Conservation (phyloP, 1,284 basidiomycete species). For the Gomphus sp. region DNA sequence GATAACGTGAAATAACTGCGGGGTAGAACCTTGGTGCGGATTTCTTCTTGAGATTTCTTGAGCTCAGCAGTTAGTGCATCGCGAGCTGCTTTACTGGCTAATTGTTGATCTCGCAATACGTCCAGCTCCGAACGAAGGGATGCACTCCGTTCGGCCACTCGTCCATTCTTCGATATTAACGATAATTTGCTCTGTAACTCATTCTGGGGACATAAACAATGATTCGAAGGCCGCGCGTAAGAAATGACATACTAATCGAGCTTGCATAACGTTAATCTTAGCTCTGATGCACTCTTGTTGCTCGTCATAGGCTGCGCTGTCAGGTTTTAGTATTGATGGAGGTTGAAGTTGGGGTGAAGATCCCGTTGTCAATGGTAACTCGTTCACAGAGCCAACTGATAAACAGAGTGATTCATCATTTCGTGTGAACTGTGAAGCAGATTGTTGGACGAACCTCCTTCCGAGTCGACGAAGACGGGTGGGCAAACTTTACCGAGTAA, state of each 20-base stretch:
- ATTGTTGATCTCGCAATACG: not conserved
- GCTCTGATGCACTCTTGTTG: constrained; percentile 3
- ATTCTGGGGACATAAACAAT: not conserved
- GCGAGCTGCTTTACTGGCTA: not conserved
- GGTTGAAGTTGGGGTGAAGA: not conserved
- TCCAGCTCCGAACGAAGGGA: constrained; percentile 1
- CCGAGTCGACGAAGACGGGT: constrained; percentile 1
- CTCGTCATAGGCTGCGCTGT: not conserved
- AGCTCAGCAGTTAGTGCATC: not conserved
- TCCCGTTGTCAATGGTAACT: not conserved
- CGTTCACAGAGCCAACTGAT: not conserved
- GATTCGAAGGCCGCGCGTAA: not conserved
- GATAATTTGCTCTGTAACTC: not conserved
- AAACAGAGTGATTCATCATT: too few relatives aligned
- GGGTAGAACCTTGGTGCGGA: not conserved
- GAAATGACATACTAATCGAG: constrained; percentile 1
- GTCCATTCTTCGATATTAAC: not conserved
- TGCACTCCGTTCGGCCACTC: not conserved
- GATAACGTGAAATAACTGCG: not conserved
- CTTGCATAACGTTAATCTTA: not conserved
- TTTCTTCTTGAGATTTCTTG: not conserved
- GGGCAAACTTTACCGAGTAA: not conserved
- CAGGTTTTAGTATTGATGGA: not conserved
- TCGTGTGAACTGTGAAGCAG: not conserved
- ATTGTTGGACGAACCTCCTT: constrained; percentile 5